Evolutionary conservation across 176 grass and related monocot genomes (phyloP), one percentile per base, ranked within the genome.

Genomic region (Lolium rigidum): DNA sequence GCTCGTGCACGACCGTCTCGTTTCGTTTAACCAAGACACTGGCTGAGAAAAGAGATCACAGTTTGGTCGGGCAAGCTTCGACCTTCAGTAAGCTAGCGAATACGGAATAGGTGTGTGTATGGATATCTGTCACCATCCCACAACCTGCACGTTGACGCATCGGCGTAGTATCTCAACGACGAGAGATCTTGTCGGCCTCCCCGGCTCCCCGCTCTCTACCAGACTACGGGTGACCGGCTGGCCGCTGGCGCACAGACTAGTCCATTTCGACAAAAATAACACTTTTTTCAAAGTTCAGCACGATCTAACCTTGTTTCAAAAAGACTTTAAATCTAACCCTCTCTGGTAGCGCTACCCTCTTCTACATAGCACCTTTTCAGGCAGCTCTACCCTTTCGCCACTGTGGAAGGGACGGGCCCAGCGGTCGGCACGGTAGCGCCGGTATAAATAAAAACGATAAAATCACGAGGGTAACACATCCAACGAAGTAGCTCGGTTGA

Each of bases 91-190:
- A 58, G 35, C 28, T 7, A 11, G 11, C 26, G n/a, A 54, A 72
- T 64, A 46, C 22, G 65, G 21, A 54, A 26, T 38, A 6, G 41
- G 5, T 7, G 8, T 16, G 57, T 9, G 31, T 47, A 18, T 28
- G 31, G 31, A 10, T 35, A 51, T 43, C 38, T 18, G 61, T 31
- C 83, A 21, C 16, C 24, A 14, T 77, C 41, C 24, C 54, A 28
- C 72, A 22, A 38, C 56, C 39, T 41, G 80, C 66, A 51, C 54
- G 26, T 77, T 15, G 72, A 49, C 5, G 38, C 54, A 57, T 83
- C 25, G 54, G 16, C 0, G 2, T 48, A 61, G 76, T 31, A 80
- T 91, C 80, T 84, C 80, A 59, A 26, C 85, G 85, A 90, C 79
- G 50, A 4, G 80, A 84, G 76, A 83, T 64, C 72, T 60, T 35